Base-by-base conservation (phyloP, 129 eudicot species). In the Deinandra increscens region DNA sequence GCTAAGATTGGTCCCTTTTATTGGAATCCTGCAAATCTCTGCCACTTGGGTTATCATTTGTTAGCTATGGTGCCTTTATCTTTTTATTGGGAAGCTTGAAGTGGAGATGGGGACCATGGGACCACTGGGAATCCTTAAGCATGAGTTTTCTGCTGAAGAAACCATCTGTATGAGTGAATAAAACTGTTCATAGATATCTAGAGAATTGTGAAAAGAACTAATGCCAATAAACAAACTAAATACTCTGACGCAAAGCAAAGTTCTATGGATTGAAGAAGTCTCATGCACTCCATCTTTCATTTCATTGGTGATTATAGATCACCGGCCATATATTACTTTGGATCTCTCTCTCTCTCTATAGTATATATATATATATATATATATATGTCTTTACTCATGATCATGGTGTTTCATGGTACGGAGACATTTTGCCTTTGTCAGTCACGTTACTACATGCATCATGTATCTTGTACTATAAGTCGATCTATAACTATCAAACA, bases 61-160 rank as follows among this genome's bases (percentile, higher is more conserved):
- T 17, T 33, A 59, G 18, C 46, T 15, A 45, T 59, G 36, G 59
- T 20, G 45, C 22, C 44, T 71, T 9, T 71, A 44, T 34, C 39
- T 13, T 60, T 61, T 45, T 22, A 41, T 44, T 66, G 41, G 49
- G 8, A 67, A 66, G 20, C 59, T 66, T 37, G 39, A 69, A 66
- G 79, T 66, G 79, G 79, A 65, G 56, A 51, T 56, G 15, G 44
- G 68, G 74, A 75, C 79, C 79, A 20, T 37, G 29, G 68, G 73
- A 74, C 66, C 60, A 44, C 68, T 13, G 2, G 4, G 36, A 15
- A 46, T 44, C 66, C 34, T 74, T 41, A 34, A 74, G 45, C 64
- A 66, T 75, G 65, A 39, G 71, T 64, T 12, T 55, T 51, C 11
- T 55, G 54, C 17, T 55, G 12, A 55, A 38, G 22, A 66, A 53